A percentile compares a stretch with the other conserved stretches of the same genome.
These are phyloP conservation scores for Betula pendula DNA, from an alignment of 306 rosid species.

Conservation along the genomic window DNA sequence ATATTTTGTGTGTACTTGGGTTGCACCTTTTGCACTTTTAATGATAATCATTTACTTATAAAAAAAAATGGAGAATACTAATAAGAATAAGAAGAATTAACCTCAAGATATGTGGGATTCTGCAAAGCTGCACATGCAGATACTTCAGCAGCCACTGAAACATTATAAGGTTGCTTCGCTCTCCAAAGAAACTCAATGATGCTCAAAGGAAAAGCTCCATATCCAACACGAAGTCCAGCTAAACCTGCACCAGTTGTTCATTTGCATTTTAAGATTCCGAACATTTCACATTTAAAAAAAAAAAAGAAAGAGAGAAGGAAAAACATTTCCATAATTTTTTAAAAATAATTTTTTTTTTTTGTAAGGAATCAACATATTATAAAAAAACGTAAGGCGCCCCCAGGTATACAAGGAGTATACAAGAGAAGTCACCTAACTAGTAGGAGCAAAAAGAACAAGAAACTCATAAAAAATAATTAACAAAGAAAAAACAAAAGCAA, in stretches of 20 bases:
- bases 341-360: no score
- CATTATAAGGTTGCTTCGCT: slow-evolving; percentile 98
- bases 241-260: slow-evolving; percentile 58
- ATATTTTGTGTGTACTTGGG: no score
- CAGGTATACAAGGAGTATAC: no score
- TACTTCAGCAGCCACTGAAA: slow-evolving; percentile 94
- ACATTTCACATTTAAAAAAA: slow-evolving; percentile 18
- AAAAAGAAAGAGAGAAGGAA: neutral
- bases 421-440: no score
- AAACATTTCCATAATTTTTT: no score
- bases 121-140: slow-evolving; percentile 90
- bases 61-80: neutral
- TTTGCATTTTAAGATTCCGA: slow-evolving; percentile 11
- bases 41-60: no score
- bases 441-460: no score
- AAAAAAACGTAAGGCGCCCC: no score
- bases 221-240: slow-evolving; percentile 98
- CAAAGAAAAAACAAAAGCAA: no score
- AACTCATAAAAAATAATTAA: no score
- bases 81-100: slow-evolving; percentile 14
- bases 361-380: no score
- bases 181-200: slow-evolving; percentile 91
- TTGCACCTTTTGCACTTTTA: no score
- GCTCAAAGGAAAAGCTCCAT: slow-evolving; percentile 92
- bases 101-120: slow-evolving; percentile 90